Conservation (phyloP, 164 flowering plant species). For the Stephania japonica region DNA sequence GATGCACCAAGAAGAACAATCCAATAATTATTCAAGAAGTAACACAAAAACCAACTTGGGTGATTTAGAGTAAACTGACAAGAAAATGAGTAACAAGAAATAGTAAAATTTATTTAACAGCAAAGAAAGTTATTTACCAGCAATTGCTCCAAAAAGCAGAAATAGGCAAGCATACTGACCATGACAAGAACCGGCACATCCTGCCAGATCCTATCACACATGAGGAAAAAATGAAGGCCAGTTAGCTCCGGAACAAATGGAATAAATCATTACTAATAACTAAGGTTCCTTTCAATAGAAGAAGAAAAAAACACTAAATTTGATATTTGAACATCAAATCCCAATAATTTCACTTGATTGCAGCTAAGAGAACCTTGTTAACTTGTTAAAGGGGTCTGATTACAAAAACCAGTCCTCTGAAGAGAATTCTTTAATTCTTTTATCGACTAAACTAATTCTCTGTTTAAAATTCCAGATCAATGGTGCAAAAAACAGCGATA, state of each 20-base stretch:
- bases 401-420: background rate
- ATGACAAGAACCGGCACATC: conserved; percentile 78
- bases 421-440: background rate
- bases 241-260: background rate
- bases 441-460: background rate
- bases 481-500: background rate
- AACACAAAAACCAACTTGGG: too few species aligned
- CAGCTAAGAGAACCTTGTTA: background rate
- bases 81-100: background rate
- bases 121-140: conserved; percentile 39
- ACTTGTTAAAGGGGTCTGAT: background rate
- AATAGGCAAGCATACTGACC: conserved; percentile 86
- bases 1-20: too few species aligned
- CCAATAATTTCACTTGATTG: background rate
- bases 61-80: too few species aligned
- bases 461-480: background rate
- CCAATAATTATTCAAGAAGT: too few species aligned
- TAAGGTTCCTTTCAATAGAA: background rate
- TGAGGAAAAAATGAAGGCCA: conserved; percentile 2
- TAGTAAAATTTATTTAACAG: background rate
- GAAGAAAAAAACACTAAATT: too few species aligned
- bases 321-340: background rate
- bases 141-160: conserved; percentile 84
- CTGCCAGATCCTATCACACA: conserved; percentile 67
- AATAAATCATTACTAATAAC: background rate